phyloP scores from a whole-genome alignment of 352 stramenopile species.

The Peronospora tabacina region DNA sequence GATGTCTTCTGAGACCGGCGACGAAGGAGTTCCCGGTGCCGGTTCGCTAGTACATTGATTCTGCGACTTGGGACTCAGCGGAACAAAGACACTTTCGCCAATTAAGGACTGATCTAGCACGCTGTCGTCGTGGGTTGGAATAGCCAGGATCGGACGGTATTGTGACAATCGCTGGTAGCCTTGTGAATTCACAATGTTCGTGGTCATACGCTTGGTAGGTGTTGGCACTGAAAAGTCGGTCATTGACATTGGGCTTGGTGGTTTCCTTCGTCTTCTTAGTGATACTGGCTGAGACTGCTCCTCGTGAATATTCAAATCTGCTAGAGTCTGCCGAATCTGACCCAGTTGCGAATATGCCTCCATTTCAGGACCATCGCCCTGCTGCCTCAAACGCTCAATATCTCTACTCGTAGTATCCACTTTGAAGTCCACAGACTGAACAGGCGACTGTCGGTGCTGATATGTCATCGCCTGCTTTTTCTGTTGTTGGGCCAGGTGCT shows the following conservation, averaged over 20 bases:
- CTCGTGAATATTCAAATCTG: slow-evolving; percentile 19
- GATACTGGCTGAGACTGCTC: slow-evolving; percentile 13
- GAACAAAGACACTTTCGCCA: slow-evolving; percentile 66
- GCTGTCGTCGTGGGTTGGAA: slow-evolving; percentile 22
- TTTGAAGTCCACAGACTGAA: slow-evolving; percentile 16
- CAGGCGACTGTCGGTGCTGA: slow-evolving; percentile 17
- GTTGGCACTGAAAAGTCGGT: slow-evolving; percentile 41
- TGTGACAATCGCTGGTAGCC: slow-evolving; percentile 36
- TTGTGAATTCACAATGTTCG: slow-evolving; percentile 31
- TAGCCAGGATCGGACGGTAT: slow-evolving; percentile 21
- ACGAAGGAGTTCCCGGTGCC: slow-evolving; percentile 32
- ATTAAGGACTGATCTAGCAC: slow-evolving; percentile 51
- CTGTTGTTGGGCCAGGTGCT: slow-evolving; percentile 22
- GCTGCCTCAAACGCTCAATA: slow-evolving; percentile 3
- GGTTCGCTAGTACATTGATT: slow-evolving; percentile 11
- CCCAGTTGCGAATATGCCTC: slow-evolving; percentile 21
- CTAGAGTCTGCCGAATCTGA: slow-evolving; percentile 24
- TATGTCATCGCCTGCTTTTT: slow-evolving; percentile 17
- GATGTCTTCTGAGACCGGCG: slow-evolving; percentile 21
- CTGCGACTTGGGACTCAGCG: slow-evolving; percentile 33
- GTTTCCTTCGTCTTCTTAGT: slow-evolving; percentile 19
- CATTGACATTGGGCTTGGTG: slow-evolving; percentile 55
- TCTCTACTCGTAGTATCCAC: slow-evolving; percentile 1
- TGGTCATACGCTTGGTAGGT: slow-evolving; percentile 19
- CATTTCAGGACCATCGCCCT: slow-evolving; percentile 5